Conservation (phyloP, 345 rosid genomes). For the Viola odorata region DNA sequence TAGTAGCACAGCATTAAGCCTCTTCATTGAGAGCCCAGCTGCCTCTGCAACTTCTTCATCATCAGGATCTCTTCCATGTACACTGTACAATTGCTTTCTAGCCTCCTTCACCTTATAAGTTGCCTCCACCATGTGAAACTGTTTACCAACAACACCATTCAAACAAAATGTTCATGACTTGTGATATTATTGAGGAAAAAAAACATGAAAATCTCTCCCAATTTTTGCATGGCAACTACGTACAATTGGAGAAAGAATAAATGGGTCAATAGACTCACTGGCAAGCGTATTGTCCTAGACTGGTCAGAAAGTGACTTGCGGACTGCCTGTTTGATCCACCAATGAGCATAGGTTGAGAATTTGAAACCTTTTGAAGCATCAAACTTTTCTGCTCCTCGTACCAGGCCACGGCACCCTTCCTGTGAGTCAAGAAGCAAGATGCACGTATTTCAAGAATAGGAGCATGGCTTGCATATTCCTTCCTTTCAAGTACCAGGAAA, state of each 20-base stretch:
- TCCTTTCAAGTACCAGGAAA: background rate
- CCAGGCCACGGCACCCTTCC: constrained; percentile 97
- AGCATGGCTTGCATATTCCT: background rate
- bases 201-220: background rate
- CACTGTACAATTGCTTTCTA: constrained; percentile 58
- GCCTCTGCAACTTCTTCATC: constrained; percentile 86
- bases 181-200: background rate
- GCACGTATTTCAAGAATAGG: constrained; percentile 7
- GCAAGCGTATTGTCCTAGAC: constrained; percentile 78
- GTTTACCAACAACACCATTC: constrained; percentile 17
- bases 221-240: too few relatives aligned
- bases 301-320: constrained; percentile 81
- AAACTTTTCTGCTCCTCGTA: constrained; percentile 84
- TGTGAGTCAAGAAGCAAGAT: constrained; percentile 22
- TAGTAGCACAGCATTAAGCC: constrained; percentile 65
- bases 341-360: constrained; percentile 94
- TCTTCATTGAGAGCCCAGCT: constrained; percentile 83
- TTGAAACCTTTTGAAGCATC: constrained; percentile 95
- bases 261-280: constrained; percentile 34
- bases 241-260: constrained; percentile 3
- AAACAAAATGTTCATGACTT: background rate
- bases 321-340: constrained; percentile 98
- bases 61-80: constrained; percentile 64
- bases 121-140: constrained; percentile 97
- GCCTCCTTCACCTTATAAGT: constrained; percentile 88